phyloP scores from a whole-genome alignment of 345 rosid genomes.

The Eucalyptus sp. region DNA sequence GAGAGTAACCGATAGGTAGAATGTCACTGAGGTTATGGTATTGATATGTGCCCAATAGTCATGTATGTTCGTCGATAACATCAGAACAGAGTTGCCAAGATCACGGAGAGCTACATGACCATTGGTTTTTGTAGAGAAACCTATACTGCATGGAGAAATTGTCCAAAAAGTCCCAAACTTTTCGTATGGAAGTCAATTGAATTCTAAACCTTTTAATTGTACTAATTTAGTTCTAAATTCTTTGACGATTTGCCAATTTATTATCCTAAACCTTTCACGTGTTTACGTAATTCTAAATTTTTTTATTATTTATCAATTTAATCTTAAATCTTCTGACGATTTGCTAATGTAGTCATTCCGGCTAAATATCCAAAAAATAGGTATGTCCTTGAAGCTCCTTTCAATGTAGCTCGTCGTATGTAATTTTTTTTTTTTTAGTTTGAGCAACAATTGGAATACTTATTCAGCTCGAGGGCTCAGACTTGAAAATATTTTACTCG shows the following conservation, averaged over 20 bases:
- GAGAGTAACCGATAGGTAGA: background rate
- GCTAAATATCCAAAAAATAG: background rate
- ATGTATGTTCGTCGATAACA: background rate
- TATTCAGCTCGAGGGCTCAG: background rate
- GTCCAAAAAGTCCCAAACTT: background rate
- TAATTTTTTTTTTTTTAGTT: accelerated
- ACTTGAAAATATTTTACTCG: background rate
- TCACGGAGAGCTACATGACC: too few relatives aligned
- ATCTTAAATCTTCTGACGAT: accelerated
- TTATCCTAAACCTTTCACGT: background rate
- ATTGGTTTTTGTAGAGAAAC: too few relatives aligned
- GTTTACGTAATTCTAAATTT: accelerated
- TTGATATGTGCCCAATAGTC: background rate
- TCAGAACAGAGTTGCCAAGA: background rate
- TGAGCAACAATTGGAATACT: background rate
- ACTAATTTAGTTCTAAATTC: too few relatives aligned
- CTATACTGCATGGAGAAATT: too few relatives aligned
- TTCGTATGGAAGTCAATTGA: accelerated
- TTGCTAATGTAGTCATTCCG: background rate
- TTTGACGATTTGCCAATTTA: too few relatives aligned
- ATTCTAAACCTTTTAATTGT: accelerated
- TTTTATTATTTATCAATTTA: too few relatives aligned
- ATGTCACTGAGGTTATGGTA: background rate
- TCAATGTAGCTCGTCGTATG: background rate
- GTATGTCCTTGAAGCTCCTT: background rate